Conservation (phyloP, 2,329 filamentous ascomycete genomes). For the Tetracladium maxilliforme region DNA sequence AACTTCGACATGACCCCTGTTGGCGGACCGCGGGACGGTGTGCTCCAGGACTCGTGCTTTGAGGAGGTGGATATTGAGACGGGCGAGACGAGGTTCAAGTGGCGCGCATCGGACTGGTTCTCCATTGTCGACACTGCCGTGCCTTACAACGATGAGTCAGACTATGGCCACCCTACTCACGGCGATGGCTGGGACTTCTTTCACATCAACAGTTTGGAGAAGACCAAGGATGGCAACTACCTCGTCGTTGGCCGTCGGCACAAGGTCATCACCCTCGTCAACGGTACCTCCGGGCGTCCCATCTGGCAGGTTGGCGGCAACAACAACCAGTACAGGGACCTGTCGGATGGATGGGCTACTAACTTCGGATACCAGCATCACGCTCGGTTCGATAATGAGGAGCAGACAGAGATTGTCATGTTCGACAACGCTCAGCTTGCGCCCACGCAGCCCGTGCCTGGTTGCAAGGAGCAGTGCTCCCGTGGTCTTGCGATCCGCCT, state of each 20-base stretch:
- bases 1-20: slow-evolving; percentile 17
- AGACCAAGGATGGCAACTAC: slow-evolving; percentile 7
- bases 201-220: slow-evolving; percentile 3
- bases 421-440: too few species aligned
- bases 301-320: slow-evolving; percentile 8
- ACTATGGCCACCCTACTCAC: too few species aligned
- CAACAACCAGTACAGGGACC: slow-evolving; percentile 6
- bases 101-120: slow-evolving; percentile 29
- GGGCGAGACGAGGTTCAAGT: slow-evolving; percentile 26
- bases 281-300: slow-evolving; percentile 3
- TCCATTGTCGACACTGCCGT: slow-evolving; percentile 10
- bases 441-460: too few species aligned
- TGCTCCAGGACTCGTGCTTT: slow-evolving; percentile 23
- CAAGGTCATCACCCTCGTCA: slow-evolving; percentile 5
- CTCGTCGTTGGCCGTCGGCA: slow-evolving; percentile 7
- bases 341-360: slow-evolving; percentile 5
- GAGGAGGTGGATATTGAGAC: slow-evolving; percentile 29
- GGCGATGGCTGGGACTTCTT: slow-evolving; percentile 23
- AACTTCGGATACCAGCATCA: slow-evolving; percentile 9
- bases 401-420: slow-evolving; percentile 4
- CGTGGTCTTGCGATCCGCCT: slow-evolving; percentile 22
- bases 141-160: slow-evolving; percentile 4
- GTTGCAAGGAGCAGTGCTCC: too few species aligned
- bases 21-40: slow-evolving; percentile 17
- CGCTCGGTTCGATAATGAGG: slow-evolving; percentile 5